phyloP scores from a whole-genome alignment of 345 rosid genomes.

The Lepidium didymum region DNA sequence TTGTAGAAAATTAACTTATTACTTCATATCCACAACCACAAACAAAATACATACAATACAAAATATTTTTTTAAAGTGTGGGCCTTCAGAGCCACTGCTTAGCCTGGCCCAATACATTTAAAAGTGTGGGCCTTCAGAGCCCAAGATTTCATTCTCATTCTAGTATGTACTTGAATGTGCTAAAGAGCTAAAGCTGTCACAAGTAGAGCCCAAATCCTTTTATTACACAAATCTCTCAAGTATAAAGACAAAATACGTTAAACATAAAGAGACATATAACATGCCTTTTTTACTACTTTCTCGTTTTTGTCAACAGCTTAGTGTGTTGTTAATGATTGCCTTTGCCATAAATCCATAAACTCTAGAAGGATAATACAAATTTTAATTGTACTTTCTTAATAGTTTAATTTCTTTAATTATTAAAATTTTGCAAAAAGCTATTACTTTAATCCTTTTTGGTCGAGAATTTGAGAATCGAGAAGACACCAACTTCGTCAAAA shows the following conservation, averaged over 20 bases:
- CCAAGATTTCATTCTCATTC: not conserved
- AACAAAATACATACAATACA: too few relatives aligned
- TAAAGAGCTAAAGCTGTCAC: not conserved
- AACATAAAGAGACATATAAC: not conserved
- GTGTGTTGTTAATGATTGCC: not conserved
- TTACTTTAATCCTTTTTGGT: not conserved
- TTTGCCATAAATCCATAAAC: not conserved
- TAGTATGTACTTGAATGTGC: not conserved
- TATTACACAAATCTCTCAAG: not conserved
- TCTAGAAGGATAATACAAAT: not conserved
- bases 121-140: not conserved
- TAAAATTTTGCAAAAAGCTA: not conserved
- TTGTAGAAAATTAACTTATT: too few relatives aligned
- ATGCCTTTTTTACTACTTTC: not conserved
- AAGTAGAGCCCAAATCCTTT: not conserved
- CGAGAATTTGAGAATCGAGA: constrained; percentile 16
- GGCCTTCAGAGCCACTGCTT: not conserved
- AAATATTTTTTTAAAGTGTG: too few relatives aligned
- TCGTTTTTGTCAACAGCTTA: not conserved
- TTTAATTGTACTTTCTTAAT: not conserved
- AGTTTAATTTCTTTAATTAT: not conserved
- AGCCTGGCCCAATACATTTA: not conserved
- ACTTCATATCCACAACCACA: too few relatives aligned
- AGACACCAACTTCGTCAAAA: constrained; percentile 5
- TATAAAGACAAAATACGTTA: not conserved